These are phyloP conservation scores for Beauveria sp. DNA, from an alignment of 2,329 filamentous ascomycete species.

Conservation along the genomic window DNA sequence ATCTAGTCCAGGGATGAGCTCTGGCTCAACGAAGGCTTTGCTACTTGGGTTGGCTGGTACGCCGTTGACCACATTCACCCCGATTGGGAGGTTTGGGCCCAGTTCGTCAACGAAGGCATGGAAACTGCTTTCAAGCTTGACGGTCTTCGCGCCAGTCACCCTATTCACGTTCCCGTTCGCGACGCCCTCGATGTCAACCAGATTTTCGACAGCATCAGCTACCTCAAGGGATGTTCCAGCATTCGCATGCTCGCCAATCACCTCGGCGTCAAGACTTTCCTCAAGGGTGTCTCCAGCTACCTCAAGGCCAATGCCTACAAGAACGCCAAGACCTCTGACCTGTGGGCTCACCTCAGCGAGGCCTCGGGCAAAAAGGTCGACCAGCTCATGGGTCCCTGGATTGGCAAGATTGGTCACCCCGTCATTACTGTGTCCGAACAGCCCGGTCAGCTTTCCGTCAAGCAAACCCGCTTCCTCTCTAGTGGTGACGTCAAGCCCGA, in stretches of 20 bases:
- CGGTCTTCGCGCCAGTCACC: slow-evolving; percentile 82
- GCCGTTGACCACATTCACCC: slow-evolving; percentile 87
- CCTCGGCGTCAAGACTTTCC: slow-evolving; percentile 78
- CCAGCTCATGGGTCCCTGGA: slow-evolving; percentile 88
- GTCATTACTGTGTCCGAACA: slow-evolving; percentile 81
- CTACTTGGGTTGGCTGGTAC: slow-evolving; percentile 96
- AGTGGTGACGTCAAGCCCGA: slow-evolving; percentile 86
- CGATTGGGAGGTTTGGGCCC: slow-evolving; percentile 96
- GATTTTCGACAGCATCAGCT: slow-evolving; percentile 95
- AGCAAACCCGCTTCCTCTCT: slow-evolving; percentile 83
- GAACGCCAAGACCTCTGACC: slow-evolving; percentile 82
- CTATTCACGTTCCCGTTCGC: slow-evolving; percentile 90
- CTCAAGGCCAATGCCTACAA: slow-evolving; percentile 82
- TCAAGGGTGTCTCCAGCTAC: slow-evolving; percentile 84
- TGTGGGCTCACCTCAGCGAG: slow-evolving; percentile 83
- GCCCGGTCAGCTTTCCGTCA: slow-evolving; percentile 70
- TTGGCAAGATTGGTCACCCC: slow-evolving; percentile 90
- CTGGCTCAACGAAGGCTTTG: slow-evolving; percentile 94
- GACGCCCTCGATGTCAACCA: slow-evolving; percentile 96
- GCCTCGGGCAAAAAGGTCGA: slow-evolving; percentile 83
- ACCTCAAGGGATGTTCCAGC: slow-evolving; percentile 91
- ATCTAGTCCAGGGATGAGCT: slow-evolving; percentile 51
- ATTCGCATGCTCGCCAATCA: slow-evolving; percentile 94
- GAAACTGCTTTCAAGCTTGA: slow-evolving; percentile 88
- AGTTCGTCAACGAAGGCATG: slow-evolving; percentile 93